A percentile compares a stretch with the other conserved stretches of the same genome.
Evolutionary conservation across 2,329 filamentous ascomycete species (phyloP).

Genomic region (Aureobasidium sp.): DNA sequence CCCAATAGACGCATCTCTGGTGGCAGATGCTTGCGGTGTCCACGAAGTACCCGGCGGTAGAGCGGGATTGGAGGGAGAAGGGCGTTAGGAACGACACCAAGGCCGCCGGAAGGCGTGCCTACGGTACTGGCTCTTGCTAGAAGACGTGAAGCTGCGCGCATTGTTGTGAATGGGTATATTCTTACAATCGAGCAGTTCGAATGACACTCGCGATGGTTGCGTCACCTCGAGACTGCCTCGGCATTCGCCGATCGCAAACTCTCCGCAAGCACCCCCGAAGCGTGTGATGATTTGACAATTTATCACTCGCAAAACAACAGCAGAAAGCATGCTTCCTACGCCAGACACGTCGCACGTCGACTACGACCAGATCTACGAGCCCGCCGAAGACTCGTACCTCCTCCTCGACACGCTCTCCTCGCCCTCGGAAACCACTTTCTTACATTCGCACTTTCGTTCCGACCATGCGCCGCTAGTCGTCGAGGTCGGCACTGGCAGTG

Average conservation of each 20-base stretch:
- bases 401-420: conserved; percentile 86
- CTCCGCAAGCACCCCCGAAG: conserved; percentile 7
- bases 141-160: conserved; percentile 24
- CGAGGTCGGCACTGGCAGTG: conserved; percentile 86
- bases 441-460: conserved; percentile 53
- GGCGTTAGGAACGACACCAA: conserved; percentile 50
- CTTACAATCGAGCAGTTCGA: not conserved
- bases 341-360: conserved; percentile 88
- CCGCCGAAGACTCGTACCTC: conserved; percentile 91
- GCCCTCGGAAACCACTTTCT: conserved; percentile 58
- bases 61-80: conserved; percentile 82
- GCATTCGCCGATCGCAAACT: conserved; percentile 1
- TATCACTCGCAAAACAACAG: not conserved
- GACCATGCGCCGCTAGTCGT: conserved; percentile 53
- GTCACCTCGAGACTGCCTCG: conserved; percentile 1
- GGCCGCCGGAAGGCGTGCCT: conserved; percentile 27
- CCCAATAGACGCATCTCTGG: conserved; percentile 71
- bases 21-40: conserved; percentile 73
- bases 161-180: not conserved
- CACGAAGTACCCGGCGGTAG: conserved; percentile 79
- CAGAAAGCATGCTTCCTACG: conserved; percentile 72
- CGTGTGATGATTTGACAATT: not conserved
- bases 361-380: conserved; percentile 86
- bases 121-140: conserved; percentile 29
- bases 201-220: not conserved